Evolutionary conservation across 169 alveolate genomes (phyloP), one percentile per base, ranked within the genome.

Genomic region (Eimeria sp.): DNA sequence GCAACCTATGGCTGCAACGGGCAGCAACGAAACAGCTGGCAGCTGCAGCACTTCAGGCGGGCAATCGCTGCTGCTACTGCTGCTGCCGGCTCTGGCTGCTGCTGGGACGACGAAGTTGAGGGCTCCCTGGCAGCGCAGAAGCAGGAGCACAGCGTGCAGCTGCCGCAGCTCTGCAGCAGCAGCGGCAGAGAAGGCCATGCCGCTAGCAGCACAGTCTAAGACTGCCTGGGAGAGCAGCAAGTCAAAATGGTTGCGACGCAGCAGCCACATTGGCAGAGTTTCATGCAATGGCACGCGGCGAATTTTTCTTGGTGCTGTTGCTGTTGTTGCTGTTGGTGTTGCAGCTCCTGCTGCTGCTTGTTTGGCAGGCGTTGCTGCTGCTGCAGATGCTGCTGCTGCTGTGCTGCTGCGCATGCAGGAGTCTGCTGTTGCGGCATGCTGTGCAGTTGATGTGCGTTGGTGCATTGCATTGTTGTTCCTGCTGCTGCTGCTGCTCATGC

Each of bases 151-250:
- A 6, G 87, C 87, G 54, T 89, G 95, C 87, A 89, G 95, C 87
- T 16, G 49, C 65, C 95, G 84, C 75, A 89, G 95, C 86, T 89
- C 95, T 34, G 95, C 70, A 14, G 95, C 95, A 22, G 51, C 95
- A 20, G 61, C 14, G 30, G 27, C 86, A 5, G 87, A 89, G 34
- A 70, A 14, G 51, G 70, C 14, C n/a, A 5, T 30, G 34, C 72
- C 67, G 75, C 73, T 54, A 14, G 96, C 96, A 2, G 97, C 97
- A 9, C 91, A 84, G 34, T 96, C 97, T 40, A 96, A 82, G 20
- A 96, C 90, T 13, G 96, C 92, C 49, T 96, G 97, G 4, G 96
- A 96, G n/a, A 96, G 83, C 34, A 96, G 96, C 92, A 96, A 94
- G 25, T 96, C 97, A 47, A 96, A 89, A 92, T 96, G 96, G 63